These are phyloP conservation scores for Brettanomyces custersianus DNA, from an alignment of 805 yeast species.

Conservation along the genomic window DNA sequence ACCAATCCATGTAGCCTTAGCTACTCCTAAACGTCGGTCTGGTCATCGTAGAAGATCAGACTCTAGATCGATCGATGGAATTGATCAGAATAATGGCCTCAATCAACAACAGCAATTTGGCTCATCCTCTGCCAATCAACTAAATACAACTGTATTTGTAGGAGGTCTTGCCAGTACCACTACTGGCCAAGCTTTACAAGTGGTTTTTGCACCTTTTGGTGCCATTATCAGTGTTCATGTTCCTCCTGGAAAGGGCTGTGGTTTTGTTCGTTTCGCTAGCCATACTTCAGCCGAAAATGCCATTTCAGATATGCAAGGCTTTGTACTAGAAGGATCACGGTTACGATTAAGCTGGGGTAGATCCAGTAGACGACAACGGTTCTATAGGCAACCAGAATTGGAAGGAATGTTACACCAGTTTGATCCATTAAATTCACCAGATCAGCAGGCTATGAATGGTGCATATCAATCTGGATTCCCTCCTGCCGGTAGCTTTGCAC, in stretches of 20 bases:
- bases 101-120: not conserved
- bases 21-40: slow-evolving; percentile 56
- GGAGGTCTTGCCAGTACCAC: slow-evolving; percentile 62
- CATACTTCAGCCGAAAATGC: slow-evolving; percentile 73
- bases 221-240: slow-evolving; percentile 58
- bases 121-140: slow-evolving; percentile 35
- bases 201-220: slow-evolving; percentile 70
- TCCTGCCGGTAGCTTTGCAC: no score
- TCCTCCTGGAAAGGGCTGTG: slow-evolving; percentile 75
- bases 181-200: slow-evolving; percentile 49
- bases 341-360: slow-evolving; percentile 74
- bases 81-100: not conserved
- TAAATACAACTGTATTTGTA: slow-evolving; percentile 68
- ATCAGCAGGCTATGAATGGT: slow-evolving; percentile 1
- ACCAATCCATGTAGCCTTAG: slow-evolving; percentile 67
- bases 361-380: slow-evolving; percentile 22
- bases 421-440: no score
- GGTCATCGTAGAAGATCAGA: not conserved
- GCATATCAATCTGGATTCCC: not conserved
- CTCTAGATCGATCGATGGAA: not conserved
- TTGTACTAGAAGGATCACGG: slow-evolving; percentile 63
- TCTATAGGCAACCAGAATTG: slow-evolving; percentile 5
- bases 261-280: slow-evolving; percentile 59
- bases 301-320: slow-evolving; percentile 72
- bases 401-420: no score